Conservation (phyloP, 805 yeast genomes). For the Candida broadrunensis region DNA sequence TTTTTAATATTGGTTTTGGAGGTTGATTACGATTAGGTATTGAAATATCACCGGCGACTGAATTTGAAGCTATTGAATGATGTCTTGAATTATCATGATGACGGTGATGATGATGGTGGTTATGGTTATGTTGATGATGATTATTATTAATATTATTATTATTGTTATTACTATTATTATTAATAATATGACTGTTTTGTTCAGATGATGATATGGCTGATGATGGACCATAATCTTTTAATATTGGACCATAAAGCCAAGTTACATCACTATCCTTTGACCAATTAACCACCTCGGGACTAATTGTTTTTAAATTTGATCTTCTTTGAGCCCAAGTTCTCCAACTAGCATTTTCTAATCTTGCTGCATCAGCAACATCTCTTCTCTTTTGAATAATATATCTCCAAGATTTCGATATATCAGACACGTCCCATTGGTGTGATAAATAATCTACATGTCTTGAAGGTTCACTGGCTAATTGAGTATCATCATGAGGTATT, state of each 20-base stretch:
- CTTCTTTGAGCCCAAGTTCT: constrained; percentile 90
- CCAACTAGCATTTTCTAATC: constrained; percentile 69
- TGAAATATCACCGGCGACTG: constrained; percentile 45
- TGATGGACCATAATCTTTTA: constrained; percentile 39
- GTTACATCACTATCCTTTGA: constrained; percentile 95
- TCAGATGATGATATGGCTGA: background rate
- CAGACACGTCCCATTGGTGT: constrained; percentile 93
- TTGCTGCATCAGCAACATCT: constrained; percentile 65
- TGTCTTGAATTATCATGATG: background rate
- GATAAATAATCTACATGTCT: constrained; percentile 93
- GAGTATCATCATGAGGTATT: constrained; percentile 80
- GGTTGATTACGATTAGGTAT: constrained; percentile 24
- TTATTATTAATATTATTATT: constrained; percentile 1
- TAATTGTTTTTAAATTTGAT: constrained; percentile 65
- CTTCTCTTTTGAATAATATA: constrained; percentile 80
- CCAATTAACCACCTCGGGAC: constrained; percentile 94
- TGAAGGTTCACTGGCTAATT: constrained; percentile 74
- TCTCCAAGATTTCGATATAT: constrained; percentile 93
- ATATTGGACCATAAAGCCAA: constrained; percentile 94
- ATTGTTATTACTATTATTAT: constrained; percentile 16
- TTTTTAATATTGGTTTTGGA: constrained; percentile 84
- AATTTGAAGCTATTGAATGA: constrained; percentile 33
- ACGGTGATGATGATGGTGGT: constrained; percentile 2
- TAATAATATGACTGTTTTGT: constrained; percentile 5
- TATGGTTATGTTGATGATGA: constrained; percentile 3